A percentile compares a stretch with the other conserved stretches of the same genome.
Conservation (phyloP, 108 stramenopile genomes). For the Nitzschia sp. region DNA sequence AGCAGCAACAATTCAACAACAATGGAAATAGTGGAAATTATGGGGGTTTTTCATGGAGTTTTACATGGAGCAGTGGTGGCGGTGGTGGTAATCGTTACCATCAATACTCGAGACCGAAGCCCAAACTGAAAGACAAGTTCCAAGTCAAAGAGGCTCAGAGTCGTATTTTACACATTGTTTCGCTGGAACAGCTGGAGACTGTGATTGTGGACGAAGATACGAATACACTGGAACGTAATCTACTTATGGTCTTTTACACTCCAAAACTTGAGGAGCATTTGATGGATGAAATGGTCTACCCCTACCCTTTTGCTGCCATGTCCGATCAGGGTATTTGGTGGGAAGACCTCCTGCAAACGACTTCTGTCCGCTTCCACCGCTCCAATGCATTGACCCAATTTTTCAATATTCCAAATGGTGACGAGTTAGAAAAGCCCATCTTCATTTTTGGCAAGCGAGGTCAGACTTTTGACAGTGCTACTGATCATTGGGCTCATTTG, state of each 20-base stretch:
- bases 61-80: conserved; percentile 24
- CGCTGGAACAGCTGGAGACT: conserved; percentile 59
- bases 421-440: conserved; percentile 32
- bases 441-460: conserved; percentile 62
- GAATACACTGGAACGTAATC: conserved; percentile 47
- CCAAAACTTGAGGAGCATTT: conserved; percentile 48
- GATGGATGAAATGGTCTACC: conserved; percentile 66
- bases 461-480: conserved; percentile 19
- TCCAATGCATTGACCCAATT: conserved; percentile 46
- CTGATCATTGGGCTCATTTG: conserved; percentile 12
- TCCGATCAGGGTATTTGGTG: conserved; percentile 66
- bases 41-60: conserved; percentile 26
- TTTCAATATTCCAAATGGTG: conserved; percentile 47
- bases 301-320: conserved; percentile 68
- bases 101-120: neutral
- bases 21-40: neutral
- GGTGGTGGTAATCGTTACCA: conserved; percentile 8
- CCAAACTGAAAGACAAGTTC: conserved; percentile 51
- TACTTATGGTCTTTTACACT: conserved; percentile 53
- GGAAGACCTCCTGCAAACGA: conserved; percentile 70
- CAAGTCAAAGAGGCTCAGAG: conserved; percentile 57
- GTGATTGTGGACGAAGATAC: conserved; percentile 53
- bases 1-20: conserved; percentile 14
- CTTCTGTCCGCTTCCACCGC: conserved; percentile 53
- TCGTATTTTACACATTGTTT: conserved; percentile 62